Conservation (phyloP, 2,329 filamentous ascomycete genomes). For the Beauveria sp. region DNA sequence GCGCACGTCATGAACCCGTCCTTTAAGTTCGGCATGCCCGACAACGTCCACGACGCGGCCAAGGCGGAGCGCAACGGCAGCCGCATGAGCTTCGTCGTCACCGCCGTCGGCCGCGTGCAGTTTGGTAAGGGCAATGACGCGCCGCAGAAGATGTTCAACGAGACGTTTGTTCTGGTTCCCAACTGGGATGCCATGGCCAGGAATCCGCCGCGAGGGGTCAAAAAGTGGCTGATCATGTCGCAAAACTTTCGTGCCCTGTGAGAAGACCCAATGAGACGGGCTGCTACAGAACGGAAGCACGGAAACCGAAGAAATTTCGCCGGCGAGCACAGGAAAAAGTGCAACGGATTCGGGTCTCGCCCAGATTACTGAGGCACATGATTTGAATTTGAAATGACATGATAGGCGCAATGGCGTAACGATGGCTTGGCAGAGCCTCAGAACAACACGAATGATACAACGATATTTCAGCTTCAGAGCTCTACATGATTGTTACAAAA, state of each 20-base stretch:
- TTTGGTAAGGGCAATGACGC: slow-evolving; percentile 58
- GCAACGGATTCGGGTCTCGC: too few relatives aligned
- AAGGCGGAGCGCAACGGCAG: slow-evolving; percentile 43
- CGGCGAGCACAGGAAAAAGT: too few relatives aligned
- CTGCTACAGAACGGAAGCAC: not conserved
- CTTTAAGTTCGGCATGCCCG: slow-evolving; percentile 52
- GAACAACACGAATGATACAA: too few relatives aligned
- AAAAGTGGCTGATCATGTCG: slow-evolving; percentile 60
- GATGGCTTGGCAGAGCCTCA: not conserved
- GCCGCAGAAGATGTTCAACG: slow-evolving; percentile 62
- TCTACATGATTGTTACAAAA: too few relatives aligned
- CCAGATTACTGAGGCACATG: not conserved
- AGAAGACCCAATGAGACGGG: slow-evolving; percentile 5
- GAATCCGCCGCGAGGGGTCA: slow-evolving; percentile 45
- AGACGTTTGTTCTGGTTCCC: slow-evolving; percentile 74
- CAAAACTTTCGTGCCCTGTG: slow-evolving; percentile 61
- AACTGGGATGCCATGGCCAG: slow-evolving; percentile 54
- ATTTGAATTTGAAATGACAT: not conserved
- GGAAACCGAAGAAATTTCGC: too few relatives aligned
- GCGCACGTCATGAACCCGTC: slow-evolving; percentile 69
- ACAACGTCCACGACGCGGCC: slow-evolving; percentile 31
- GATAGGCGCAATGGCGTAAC: not conserved
- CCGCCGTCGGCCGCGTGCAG: slow-evolving; percentile 64
- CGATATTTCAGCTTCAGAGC: too few relatives aligned
- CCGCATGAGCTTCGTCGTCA: slow-evolving; percentile 63